Percentiles rank a stretch among this genome's conserved stretches.
Evolutionary conservation across 2,329 filamentous ascomycete species (phyloP).

Genomic region (Myriosclerotinia scirpicola): DNA sequence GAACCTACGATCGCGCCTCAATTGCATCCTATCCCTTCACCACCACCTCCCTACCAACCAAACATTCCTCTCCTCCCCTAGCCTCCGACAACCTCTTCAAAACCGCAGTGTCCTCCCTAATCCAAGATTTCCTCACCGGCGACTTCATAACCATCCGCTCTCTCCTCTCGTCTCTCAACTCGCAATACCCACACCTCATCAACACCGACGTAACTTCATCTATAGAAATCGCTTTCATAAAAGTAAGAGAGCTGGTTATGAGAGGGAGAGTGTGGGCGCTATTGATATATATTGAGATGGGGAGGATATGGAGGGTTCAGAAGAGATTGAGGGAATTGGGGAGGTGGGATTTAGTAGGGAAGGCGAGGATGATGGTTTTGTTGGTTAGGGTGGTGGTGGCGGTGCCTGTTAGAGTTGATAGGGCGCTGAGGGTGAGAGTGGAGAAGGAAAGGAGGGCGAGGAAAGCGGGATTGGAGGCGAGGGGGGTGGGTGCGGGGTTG

Average conservation of each 20-base stretch:
- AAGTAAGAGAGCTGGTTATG: slow-evolving; percentile 43
- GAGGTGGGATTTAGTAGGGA: slow-evolving; percentile 44
- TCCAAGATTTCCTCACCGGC: slow-evolving; percentile 45
- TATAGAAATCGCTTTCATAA: slow-evolving; percentile 42
- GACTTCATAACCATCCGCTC: slow-evolving; percentile 43
- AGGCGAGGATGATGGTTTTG: slow-evolving; percentile 43
- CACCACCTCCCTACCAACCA: slow-evolving; percentile 42
- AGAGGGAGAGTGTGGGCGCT: slow-evolving; percentile 44
- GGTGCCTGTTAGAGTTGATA: slow-evolving; percentile 44
- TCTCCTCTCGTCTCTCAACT: slow-evolving; percentile 41
- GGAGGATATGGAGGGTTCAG: slow-evolving; percentile 43
- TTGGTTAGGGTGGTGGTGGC: slow-evolving; percentile 44
- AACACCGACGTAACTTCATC: slow-evolving; percentile 42
- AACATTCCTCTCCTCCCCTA: slow-evolving; percentile 36
- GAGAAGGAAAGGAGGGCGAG: slow-evolving; percentile 44
- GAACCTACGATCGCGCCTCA: slow-evolving; percentile 44
- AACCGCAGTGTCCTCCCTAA: slow-evolving; percentile 42
- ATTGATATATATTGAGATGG: slow-evolving; percentile 44
- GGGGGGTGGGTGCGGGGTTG: slow-evolving; percentile 28
- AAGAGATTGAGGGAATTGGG: slow-evolving; percentile 43
- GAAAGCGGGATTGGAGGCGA: slow-evolving; percentile 42
- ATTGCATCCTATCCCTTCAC: slow-evolving; percentile 38
- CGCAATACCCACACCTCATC: slow-evolving; percentile 43
- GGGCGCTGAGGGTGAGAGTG: slow-evolving; percentile 42
- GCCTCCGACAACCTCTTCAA: slow-evolving; percentile 34